Percentiles rank a stretch among this genome's conserved stretches.
These are phyloP conservation scores for Penicillium sp. DNA, from an alignment of 2,329 filamentous ascomycete species.

Conservation along the genomic window DNA sequence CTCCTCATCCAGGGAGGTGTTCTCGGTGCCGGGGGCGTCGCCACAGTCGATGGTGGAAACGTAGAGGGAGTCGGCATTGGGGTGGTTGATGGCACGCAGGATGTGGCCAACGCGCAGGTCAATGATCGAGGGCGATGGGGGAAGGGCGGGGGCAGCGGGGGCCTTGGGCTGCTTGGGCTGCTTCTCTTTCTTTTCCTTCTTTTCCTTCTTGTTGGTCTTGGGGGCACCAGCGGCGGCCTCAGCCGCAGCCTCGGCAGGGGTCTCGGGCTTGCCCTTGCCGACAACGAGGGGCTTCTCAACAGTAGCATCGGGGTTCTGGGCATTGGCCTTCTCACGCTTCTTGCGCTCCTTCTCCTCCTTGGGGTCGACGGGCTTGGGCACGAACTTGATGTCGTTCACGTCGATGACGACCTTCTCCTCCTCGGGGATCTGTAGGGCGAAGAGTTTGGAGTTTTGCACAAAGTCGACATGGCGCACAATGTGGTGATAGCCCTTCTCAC, in stretches of 20 bases:
- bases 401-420: conserved; percentile 78
- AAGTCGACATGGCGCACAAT: conserved; percentile 92
- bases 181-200: conserved; percentile 73
- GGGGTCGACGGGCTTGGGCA: conserved; percentile 84
- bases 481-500: conserved; percentile 84
- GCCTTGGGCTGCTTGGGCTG: conserved; percentile 60
- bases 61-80: conserved; percentile 92
- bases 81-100: conserved; percentile 91
- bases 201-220: conserved; percentile 61
- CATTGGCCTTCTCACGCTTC: conserved; percentile 84
- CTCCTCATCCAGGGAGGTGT: conserved; percentile 75
- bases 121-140: conserved; percentile 81
- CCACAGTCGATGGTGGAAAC: conserved; percentile 96
- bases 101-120: conserved; percentile 97
- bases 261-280: conserved; percentile 40
- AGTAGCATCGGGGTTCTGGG: conserved; percentile 29
- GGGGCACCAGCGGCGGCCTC: conserved; percentile 45
- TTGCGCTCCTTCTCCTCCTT: conserved; percentile 95
- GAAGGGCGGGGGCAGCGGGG: conserved; percentile 67
- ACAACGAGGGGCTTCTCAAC: conserved; percentile 40
- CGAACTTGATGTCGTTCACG: conserved; percentile 76
- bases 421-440: conserved; percentile 69
- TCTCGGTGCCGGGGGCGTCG: conserved; percentile 79
- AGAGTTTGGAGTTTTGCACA: conserved; percentile 79
- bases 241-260: conserved; percentile 54